These are phyloP conservation scores for Tilletia caries DNA, from an alignment of 1,284 basidiomycete species.

Conservation along the genomic window DNA sequence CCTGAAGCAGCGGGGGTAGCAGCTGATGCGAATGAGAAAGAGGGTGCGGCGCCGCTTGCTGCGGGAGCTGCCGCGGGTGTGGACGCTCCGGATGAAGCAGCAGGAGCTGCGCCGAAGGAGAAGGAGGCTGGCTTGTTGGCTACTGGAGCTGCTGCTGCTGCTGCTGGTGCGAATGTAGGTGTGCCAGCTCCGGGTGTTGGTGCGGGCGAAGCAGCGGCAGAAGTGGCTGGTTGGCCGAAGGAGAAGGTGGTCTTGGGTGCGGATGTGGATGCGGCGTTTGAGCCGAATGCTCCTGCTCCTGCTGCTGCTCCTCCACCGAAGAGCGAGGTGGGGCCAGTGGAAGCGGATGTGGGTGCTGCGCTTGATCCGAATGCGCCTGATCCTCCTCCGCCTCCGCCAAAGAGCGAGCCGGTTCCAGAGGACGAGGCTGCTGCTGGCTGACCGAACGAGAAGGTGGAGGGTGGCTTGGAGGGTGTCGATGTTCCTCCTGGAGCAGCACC, in stretches of 20 bases:
- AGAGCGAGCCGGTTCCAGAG: too few species aligned
- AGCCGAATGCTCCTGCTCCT: not conserved
- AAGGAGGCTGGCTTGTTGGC: not conserved
- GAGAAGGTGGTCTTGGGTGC: constrained; percentile 28
- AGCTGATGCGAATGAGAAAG: not conserved
- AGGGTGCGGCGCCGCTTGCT: not conserved
- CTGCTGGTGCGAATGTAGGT: not conserved
- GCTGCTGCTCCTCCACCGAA: too few species aligned
- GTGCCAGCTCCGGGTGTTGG: too few species aligned
- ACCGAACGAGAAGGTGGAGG: constrained; percentile 17
- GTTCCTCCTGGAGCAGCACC: not conserved
- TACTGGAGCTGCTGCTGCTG: not conserved
- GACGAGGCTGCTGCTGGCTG: too few species aligned
- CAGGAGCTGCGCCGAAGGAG: not conserved
- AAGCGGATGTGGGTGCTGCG: too few species aligned
- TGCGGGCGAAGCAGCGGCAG: constrained; percentile 16
- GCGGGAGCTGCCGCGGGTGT: not conserved
- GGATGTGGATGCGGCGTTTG: constrained; percentile 10
- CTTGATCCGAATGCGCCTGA: too few species aligned
- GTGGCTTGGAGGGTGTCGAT: constrained; percentile 9
- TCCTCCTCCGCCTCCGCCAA: too few species aligned
- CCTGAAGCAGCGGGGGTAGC: constrained; percentile 18
- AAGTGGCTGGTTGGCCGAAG: constrained; percentile 17
- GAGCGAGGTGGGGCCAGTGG: too few species aligned
- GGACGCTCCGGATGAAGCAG: not conserved